Evolutionary conservation across 331 rosid species (phyloP), one percentile per base, ranked within the genome.

Genomic region (Quercus tomentella): DNA sequence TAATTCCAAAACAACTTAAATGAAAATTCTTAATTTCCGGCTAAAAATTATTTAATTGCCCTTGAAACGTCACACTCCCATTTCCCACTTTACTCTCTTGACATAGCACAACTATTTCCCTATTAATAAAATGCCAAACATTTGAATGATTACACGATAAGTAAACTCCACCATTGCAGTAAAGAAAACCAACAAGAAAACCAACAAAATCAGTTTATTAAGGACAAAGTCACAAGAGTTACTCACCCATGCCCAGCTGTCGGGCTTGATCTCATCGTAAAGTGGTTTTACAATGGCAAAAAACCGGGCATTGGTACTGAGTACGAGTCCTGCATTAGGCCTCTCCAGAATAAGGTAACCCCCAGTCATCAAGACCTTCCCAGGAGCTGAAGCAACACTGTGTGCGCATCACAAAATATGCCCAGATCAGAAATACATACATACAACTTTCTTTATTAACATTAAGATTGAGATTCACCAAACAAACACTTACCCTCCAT

Each of bases 301-400:
- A 70, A 95, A 95, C 68, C 99, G 96, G 70, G 99, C 97, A 79
- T 86, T 95, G 17, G 99, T 95, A 74, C 99, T 93, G 70, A 95
- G 98, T 7, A 93, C 92, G 41, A 95, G 94, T 17, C 99, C 99
- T 2, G 98, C 86, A 75, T 89, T 93, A 21, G 98, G 98, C 81
- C 96, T 87, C 84, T 95, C 99, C 63, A 95, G 69, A 69, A 95
- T 84, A 45, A 95, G 94, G 79, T 93, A 95, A 26, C 98, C 99
- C 6, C 99, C 99, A 0, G 93, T 89, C 82, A 95, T 82, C 78
- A 95, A 76, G 69, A 95, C 99, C 84, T 95, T 95, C 69, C 98
- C 99, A 10, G 99, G 97, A 84, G 99, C 96, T 56, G 99, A 95
- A 82, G 91, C 89, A 81, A 91, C 93, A 63, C 98, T 95, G 86